Conservation (phyloP, 345 rosid species). For the Syzygium oleosum region DNA sequence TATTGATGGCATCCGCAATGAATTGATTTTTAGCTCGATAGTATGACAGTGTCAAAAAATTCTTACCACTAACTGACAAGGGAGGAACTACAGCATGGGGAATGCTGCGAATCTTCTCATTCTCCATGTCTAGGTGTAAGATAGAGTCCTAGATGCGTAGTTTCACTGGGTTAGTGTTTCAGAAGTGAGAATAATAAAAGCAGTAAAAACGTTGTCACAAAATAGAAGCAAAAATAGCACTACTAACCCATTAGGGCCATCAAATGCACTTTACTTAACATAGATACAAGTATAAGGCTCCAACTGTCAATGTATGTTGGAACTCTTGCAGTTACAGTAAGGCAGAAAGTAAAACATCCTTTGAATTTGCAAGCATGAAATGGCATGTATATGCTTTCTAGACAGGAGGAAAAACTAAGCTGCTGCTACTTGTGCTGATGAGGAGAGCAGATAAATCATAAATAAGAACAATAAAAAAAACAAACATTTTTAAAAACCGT, state of each 20-base stretch:
- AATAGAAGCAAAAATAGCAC: not conserved
- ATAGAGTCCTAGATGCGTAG: not conserved
- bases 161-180: not conserved
- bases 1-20: not conserved
- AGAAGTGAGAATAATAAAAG: not conserved
- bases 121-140: not conserved
- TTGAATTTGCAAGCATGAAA: not conserved
- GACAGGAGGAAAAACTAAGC: not conserved
- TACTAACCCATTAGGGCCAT: not conserved
- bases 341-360: not conserved
- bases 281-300: not conserved
- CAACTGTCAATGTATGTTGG: not conserved
- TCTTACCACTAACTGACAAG: no score
- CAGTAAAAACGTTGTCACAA: not conserved
- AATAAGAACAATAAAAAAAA: not conserved
- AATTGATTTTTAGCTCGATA: not conserved
- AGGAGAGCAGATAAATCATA: not conserved
- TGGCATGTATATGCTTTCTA: not conserved
- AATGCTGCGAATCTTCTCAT: no score
- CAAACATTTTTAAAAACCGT: not conserved
- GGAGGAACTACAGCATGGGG: no score
- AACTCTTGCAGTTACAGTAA: not conserved
- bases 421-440: not conserved
- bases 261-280: not conserved
- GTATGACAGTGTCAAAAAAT: no score